Base-by-base conservation (phyloP, 2,329 filamentous ascomycete species). In the Calycina herbarum region DNA sequence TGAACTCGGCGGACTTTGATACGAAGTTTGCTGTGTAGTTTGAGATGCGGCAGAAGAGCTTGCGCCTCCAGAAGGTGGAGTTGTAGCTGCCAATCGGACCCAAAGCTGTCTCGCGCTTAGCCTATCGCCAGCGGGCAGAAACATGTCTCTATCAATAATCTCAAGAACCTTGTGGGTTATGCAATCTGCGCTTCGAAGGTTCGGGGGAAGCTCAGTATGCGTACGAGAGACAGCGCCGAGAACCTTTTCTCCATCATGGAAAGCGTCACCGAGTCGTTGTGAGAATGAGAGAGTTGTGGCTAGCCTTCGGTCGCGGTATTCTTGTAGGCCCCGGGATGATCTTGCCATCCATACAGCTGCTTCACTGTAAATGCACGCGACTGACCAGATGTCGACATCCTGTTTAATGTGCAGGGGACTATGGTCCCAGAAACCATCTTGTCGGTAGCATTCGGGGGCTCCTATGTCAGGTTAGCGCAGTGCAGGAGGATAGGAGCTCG, bases 291-390 rank as follows among this genome's bases (percentile, higher is more conserved):
- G 3, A 13, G 51, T 56, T 15, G 51, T 27, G 3, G 10, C 15
- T 11, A 56, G 11, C 17, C 54, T 57, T 5, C 1, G 0, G 3
- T 40, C 3, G 13, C 38, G 38, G n/a, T 61, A 61, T 29, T 24
- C 10, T 8, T 51, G 7, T 1, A 61, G 15, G 0, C 63, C 63
- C 13, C 5, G 2, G 27, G 64, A 64, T 20, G 70, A 72, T n/a
- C 66, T 60, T 1, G 64, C 61, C 5, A 74, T 63, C 69, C 69
- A 70, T 3, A 63, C 35, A n/a, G 57, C 61, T n/a, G 38, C 64
- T 66, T 75, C 73, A 62, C 71, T 75, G 31, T 67, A 70, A 8
- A 75, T 65, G 65, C 71, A 73, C 11, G 66, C 72, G 56, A 76
- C 54, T 17, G 73, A 75, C 72, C 71, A 76, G 7, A 74, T 69